Conservation (phyloP, 768 basidiomycete genomes). For the Phanerochaete carnosa region DNA sequence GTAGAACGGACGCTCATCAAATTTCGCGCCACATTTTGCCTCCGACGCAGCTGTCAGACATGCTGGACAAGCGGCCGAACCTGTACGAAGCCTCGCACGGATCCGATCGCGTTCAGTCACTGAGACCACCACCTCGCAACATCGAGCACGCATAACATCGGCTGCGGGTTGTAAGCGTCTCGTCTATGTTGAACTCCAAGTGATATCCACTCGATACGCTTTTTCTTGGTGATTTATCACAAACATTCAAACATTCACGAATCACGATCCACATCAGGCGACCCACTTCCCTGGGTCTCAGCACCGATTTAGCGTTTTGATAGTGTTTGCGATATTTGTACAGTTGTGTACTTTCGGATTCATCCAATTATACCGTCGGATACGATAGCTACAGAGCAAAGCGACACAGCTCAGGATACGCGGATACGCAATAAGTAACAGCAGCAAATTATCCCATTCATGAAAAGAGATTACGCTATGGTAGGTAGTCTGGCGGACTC, state of each 20-base stretch:
- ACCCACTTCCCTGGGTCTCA: background rate
- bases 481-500: constrained; percentile 11
- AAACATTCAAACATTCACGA: too few relatives aligned
- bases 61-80: background rate
- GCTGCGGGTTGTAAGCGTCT: background rate
- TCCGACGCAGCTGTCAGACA: constrained; percentile 1
- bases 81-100: background rate
- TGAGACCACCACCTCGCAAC: background rate
- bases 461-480: background rate
- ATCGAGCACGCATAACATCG: background rate
- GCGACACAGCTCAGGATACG: constrained; percentile 1
- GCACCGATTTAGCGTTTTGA: background rate
- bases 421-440: background rate
- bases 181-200: background rate
- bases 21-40: constrained; percentile 8
- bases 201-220: too few relatives aligned
- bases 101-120: background rate
- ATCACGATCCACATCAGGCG: background rate
- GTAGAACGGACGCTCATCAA: background rate
- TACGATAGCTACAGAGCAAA: constrained; percentile 2
- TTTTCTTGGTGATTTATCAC: too few relatives aligned
- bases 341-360: background rate
- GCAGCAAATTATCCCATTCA: background rate
- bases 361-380: background rate
- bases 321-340: background rate